These are phyloP conservation scores for Phyllostachys edulis DNA, from an alignment of 176 grass and related monocot genomes.

Conservation along the genomic window DNA sequence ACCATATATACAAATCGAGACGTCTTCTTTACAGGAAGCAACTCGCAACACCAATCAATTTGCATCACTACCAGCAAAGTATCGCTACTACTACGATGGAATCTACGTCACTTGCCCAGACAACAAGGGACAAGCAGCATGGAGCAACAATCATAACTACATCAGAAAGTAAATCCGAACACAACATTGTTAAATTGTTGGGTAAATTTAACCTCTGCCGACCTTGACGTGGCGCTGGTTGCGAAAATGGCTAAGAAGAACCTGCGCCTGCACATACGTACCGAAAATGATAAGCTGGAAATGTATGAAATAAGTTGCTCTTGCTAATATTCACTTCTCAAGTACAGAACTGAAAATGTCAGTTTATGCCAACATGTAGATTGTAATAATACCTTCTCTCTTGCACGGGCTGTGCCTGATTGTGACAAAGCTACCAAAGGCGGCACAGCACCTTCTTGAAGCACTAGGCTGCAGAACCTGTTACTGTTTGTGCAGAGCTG, in stretches of 20 bases:
- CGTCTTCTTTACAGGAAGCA: background rate
- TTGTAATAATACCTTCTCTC: slow-evolving; percentile 70
- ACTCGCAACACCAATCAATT: background rate
- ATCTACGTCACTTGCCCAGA: background rate
- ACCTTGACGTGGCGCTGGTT: slow-evolving; percentile 60
- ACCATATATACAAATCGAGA: background rate
- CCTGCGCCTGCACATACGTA: slow-evolving; percentile 59
- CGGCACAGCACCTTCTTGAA: slow-evolving; percentile 84
- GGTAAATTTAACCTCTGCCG: background rate
- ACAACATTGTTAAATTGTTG: background rate
- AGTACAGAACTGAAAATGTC: background rate
- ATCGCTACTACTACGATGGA: no score
- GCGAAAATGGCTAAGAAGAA: slow-evolving; percentile 77
- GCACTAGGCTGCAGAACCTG: slow-evolving; percentile 36
- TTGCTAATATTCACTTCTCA: background rate
- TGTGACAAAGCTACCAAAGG: slow-evolving; percentile 73
- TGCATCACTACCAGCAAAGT: background rate
- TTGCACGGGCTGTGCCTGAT: slow-evolving; percentile 79
- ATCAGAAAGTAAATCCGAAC: background rate
- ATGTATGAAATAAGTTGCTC: background rate
- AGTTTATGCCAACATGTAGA: background rate
- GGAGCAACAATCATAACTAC: background rate
- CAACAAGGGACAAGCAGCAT: background rate
- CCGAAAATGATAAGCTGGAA: background rate
- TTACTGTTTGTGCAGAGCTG: no score